A percentile compares a stretch with the other conserved stretches of the same genome.
phyloP scores from a whole-genome alignment of 768 basidiomycete genomes.

The Paxillus ammoniavirescens region DNA sequence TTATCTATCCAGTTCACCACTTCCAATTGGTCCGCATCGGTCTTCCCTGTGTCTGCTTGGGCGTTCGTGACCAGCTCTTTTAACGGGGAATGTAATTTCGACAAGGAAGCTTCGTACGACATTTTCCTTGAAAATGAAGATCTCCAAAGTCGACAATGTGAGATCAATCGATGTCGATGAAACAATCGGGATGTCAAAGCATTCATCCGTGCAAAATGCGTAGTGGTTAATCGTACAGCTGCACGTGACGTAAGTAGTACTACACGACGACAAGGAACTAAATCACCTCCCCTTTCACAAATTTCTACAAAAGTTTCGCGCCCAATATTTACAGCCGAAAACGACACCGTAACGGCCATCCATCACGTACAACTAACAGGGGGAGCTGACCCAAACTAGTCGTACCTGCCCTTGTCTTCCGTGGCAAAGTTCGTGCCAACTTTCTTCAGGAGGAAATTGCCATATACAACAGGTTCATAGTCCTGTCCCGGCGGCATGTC shows the following conservation, averaged over 20 bases:
- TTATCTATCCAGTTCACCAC: constrained; percentile 72
- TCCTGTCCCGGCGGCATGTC: constrained; percentile 24
- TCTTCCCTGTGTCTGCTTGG: constrained; percentile 44
- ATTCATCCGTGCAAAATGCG: constrained; percentile 11
- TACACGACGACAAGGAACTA: too few species aligned
- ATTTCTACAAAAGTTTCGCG: too few species aligned
- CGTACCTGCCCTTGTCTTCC: constrained; percentile 35
- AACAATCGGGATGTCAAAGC: constrained; percentile 16
- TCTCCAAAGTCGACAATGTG: constrained; percentile 7
- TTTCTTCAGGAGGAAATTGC: constrained; percentile 73
- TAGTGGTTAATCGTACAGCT: neutral
- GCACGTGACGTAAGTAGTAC: constrained; percentile 27
- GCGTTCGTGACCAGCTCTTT: constrained; percentile 54
- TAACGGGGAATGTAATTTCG: constrained; percentile 45
- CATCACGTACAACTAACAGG: neutral
- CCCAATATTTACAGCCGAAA: too few species aligned
- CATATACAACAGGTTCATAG: constrained; percentile 62
- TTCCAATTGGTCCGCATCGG: constrained; percentile 61
- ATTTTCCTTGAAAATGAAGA: constrained; percentile 34
- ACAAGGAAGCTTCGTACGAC: constrained; percentile 52
- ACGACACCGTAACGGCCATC: neutral
- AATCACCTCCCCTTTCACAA: too few species aligned
- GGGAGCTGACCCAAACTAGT: constrained; percentile 7
- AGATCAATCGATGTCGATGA: constrained; percentile 25
- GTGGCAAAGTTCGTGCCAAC: constrained; percentile 70